phyloP scores from a whole-genome alignment of 148 eudicot genomes.

The Vaccinium corymbosum region DNA sequence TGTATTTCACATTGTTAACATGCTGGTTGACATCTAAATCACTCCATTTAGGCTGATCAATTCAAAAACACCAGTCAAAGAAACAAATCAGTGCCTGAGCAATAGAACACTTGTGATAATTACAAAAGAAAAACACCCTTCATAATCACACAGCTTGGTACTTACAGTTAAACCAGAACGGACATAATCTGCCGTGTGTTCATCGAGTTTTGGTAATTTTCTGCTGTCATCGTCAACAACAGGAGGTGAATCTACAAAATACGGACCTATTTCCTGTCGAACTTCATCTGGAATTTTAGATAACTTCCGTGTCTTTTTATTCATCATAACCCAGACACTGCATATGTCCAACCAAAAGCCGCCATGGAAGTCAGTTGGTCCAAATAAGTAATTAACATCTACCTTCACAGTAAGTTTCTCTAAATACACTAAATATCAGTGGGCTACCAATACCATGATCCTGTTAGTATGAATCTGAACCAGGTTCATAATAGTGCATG shows the following conservation, averaged over 20 bases:
- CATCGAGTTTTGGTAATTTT: slow-evolving; percentile 83
- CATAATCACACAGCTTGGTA: slow-evolving; percentile 11
- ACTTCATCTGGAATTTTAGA: slow-evolving; percentile 97
- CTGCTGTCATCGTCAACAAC: slow-evolving; percentile 71
- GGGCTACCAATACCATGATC: neutral
- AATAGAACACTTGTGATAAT: neutral
- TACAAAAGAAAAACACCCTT: neutral
- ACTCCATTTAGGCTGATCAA: slow-evolving; percentile 87
- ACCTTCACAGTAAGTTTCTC: neutral
- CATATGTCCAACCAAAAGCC: slow-evolving; percentile 30
- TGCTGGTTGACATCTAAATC: slow-evolving; percentile 97
- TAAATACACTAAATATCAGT: neutral
- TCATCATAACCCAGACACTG: slow-evolving; percentile 99
- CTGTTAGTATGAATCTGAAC: neutral
- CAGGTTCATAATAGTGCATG: neutral
- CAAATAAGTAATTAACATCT: neutral
- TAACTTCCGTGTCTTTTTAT: slow-evolving; percentile 77
- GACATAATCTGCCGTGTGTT: slow-evolving; percentile 58
- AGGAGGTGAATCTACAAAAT: slow-evolving; percentile 82
- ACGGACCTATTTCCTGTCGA: slow-evolving; percentile 70
- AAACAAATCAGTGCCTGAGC: neutral
- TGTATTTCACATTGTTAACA: slow-evolving; percentile 95
- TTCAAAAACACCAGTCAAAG: slow-evolving; percentile 9
- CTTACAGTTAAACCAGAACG: slow-evolving; percentile 80
- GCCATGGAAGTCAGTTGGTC: slow-evolving; percentile 34